A percentile compares a stretch with the other conserved stretches of the same genome.
These are phyloP conservation scores for Xerocomus nothofagi DNA, from an alignment of 1,284 basidiomycete species.

Conservation along the genomic window DNA sequence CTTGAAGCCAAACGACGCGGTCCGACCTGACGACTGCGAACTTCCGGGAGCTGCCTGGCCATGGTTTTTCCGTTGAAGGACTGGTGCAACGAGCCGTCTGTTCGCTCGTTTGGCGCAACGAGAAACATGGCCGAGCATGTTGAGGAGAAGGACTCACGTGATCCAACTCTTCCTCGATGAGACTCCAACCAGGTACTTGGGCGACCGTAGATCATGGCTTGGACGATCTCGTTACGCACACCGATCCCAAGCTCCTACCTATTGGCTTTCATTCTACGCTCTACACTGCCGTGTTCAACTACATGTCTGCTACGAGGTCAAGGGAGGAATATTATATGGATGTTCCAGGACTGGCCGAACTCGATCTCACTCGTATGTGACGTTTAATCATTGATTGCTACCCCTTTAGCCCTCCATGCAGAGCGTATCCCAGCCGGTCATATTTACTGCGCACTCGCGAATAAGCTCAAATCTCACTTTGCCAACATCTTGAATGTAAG, in stretches of 20 bases:
- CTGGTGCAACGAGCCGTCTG: conserved; percentile 10
- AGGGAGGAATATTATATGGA: neutral
- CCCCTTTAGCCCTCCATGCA: neutral
- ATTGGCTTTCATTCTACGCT: neutral
- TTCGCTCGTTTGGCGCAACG: conserved; percentile 18
- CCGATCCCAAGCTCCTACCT: neutral
- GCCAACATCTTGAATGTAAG: neutral
- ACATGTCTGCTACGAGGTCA: neutral
- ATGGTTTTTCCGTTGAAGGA: conserved; percentile 26
- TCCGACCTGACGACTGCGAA: conserved; percentile 37
- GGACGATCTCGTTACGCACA: neutral
- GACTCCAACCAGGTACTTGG: neutral
- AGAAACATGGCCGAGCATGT: conserved; percentile 23
- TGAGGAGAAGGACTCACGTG: conserved; percentile 1
- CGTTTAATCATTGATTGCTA: neutral
- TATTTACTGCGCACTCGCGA: neutral
- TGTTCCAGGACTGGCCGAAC: neutral
- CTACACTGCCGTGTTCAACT: neutral
- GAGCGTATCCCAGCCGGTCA: neutral
- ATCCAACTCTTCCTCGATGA: neutral
- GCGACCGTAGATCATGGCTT: neutral
- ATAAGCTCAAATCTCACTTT: neutral
- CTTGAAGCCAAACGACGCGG: conserved; percentile 91
- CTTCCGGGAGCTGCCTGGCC: conserved; percentile 8
- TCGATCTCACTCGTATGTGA: neutral